Evolutionary conservation across 2,329 filamentous ascomycete species (phyloP).

Genomic region (Venturia effusa): DNA sequence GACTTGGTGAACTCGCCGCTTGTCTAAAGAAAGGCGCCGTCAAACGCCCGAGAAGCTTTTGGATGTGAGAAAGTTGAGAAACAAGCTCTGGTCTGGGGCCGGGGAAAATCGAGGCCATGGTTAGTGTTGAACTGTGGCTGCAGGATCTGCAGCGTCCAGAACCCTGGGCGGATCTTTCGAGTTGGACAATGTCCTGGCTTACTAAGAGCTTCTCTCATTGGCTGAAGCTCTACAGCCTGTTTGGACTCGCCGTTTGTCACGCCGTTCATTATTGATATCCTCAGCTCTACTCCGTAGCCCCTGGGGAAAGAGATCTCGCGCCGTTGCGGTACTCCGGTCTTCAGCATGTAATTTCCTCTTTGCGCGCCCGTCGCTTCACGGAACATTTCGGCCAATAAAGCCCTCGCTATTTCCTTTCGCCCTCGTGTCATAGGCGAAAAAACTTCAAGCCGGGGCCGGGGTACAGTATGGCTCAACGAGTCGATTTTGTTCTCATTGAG

Average conservation of each 20-base stretch:
- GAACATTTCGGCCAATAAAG: not conserved
- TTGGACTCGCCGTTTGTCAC: not conserved
- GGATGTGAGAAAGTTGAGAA: not conserved
- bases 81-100: not conserved
- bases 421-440: constrained; percentile 21
- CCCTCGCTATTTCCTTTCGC: not conserved
- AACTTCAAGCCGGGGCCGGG: constrained; percentile 39
- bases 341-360: not conserved
- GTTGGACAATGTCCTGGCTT: not conserved
- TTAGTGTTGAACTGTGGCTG: not conserved
- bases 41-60: not conserved
- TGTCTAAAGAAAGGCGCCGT: not conserved
- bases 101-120: not conserved
- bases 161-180: not conserved
- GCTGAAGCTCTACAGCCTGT: not conserved
- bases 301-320: too few species aligned
- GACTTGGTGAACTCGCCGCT: not conserved
- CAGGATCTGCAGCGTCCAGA: not conserved
- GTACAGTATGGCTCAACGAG: too few species aligned
- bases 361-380: not conserved
- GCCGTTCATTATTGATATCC: not conserved
- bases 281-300: too few species aligned
- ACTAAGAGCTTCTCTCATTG: not conserved
- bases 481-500: too few species aligned
- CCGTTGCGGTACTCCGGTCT: too few species aligned